Base-by-base conservation (phyloP, 108 stramenopile species). In the Nitzschia sp. region DNA sequence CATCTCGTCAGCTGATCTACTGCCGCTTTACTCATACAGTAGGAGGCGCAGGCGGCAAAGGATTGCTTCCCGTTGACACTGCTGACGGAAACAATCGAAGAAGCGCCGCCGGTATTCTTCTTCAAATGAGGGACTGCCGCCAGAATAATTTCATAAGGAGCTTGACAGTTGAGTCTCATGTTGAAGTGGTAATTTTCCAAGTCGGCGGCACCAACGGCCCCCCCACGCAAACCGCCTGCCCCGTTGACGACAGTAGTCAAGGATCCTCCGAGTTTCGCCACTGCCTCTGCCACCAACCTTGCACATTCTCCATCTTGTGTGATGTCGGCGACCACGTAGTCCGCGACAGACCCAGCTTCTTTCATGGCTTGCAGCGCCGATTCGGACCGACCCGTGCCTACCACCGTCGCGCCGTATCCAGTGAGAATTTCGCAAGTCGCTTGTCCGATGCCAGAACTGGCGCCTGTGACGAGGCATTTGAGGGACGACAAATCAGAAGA, bases 21-120 rank as follows among this genome's bases (percentile, higher is more conserved):
- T 3, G 87, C 83, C 25, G 87, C 87, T 68, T 87, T 88, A 53
- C 72, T 72, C 81, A 84, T 84, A 41, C 87, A 88, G 52, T 88
- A 88, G 9, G 77, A 23, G 21, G 69, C 71, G 28, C 80, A 81
- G 8, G 78, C 81, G 1, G 72, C 71, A 68, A 88, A 88, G 11
- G 83, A 66, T 41, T 88, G 87, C 52, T 81, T 80, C 34, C 87
- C 87, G 58, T 88, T 85, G 26, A 88, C 87, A 22, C 73, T 75
- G 61, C 81, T 82, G n/a, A 88, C 77, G 45, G 68, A 84, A 27
- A 88, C 72, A 53, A 88, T 88, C 6, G 83, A 85, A 9, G 80
- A 61, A 53, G 15, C 2, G 5, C 21, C 19, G 5, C 62, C 52
- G 30, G 19, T 70, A 53, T 52, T 60, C 25, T 47, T 15, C 46